Base-by-base conservation (phyloP, 2,329 filamentous ascomycete species). In the Lachnellula occidentalis region DNA sequence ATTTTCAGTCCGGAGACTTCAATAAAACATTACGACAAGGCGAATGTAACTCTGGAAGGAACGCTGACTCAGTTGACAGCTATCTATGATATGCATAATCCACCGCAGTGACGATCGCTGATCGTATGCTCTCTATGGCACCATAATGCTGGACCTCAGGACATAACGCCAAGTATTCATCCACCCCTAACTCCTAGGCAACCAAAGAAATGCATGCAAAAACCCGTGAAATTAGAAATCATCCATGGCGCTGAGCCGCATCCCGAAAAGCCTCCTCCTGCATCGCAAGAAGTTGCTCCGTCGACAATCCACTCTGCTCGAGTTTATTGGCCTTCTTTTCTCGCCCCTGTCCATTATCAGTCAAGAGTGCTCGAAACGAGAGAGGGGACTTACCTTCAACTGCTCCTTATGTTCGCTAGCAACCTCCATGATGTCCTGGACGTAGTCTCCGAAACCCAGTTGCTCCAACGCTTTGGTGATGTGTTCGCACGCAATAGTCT, bases 301-400 rank as follows among this genome's bases (percentile, higher is more conserved):
- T 85, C 0, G 88, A 88, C 75, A 97, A 80, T 51, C 92, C 92
- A 69, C 91, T 96, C 70, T 94, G 88, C 66, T 96, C 92, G 67
- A 97, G 91, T 75, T 97, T 97, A 72, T 92, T 95, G 61, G 92
- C 88, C 73, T 96, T 96, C 79, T 95, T 95, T 74, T 99, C 94
- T 47, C 92, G 88, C 31, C 88, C 90, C 90, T 96, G 39, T 19
- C 19, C 19, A 50, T 37, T 9, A 6, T 12, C 8, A 53, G 19
- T 47, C 61, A 22, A 14, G 6, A 14, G 2, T 19, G 19, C 12
- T 15, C 12, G 39, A 36, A 21, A 19, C 27, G 41, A 15, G 36
- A 43, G 48, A 24, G 50, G 34, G 43, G 34, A 71, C 78, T 60
- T 71, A 94, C 92, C 82, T 94, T 95, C 71, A 96, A 83, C 51